Base-by-base conservation (phyloP, 2,329 filamentous ascomycete species). In the Sodiomyces alkalinus region DNA sequence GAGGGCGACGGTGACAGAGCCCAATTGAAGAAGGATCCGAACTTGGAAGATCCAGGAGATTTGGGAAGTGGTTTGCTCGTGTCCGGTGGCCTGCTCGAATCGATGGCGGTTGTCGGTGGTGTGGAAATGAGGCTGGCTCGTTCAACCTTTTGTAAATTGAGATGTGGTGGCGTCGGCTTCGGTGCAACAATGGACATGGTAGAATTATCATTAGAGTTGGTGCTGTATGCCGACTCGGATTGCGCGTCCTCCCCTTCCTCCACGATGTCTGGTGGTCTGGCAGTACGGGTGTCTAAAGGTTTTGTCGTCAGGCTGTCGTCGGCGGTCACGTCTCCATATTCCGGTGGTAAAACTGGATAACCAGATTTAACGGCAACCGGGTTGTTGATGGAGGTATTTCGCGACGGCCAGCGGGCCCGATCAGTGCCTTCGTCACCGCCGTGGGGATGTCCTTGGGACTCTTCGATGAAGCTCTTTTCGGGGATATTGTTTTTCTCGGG, bases 11-110 rank as follows among this genome's bases (percentile, higher is more conserved):
- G 54, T 16, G 53, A 58, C 26, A 52, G 49, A 29, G 54, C 53
- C 68, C 68, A 72, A 41, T 58, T 61, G 41, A 72, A 70, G 39
- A 69, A 58, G 17, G 49, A 55, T 29, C 60, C 60, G 36, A 70
- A 53, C 36, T 60, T 48, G 44, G 65, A 48, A 31, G 65, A 51
- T 39, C 47, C 46, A 33, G 68, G 67, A 6, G 67, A 71, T 37
- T 56, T 68, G 8, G 66, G 65, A 4, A 68, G 43, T 16, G 63
- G 63, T 38, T 68, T 70, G 47, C 68, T 63, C 22, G 63, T 55
- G 37, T 62, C 53, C 7, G 55, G 55, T 17, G 45, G 43, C 28
- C 33, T 26, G 29, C 31, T 30, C 17, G 33, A 27, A 17, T 31
- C 8, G 26, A 38, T n/a, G 22, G 31, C 28, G 26, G 45, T 32